Conservation (phyloP, 1,284 basidiomycete genomes). For the Anthracocystis panici-leucophaei region DNA sequence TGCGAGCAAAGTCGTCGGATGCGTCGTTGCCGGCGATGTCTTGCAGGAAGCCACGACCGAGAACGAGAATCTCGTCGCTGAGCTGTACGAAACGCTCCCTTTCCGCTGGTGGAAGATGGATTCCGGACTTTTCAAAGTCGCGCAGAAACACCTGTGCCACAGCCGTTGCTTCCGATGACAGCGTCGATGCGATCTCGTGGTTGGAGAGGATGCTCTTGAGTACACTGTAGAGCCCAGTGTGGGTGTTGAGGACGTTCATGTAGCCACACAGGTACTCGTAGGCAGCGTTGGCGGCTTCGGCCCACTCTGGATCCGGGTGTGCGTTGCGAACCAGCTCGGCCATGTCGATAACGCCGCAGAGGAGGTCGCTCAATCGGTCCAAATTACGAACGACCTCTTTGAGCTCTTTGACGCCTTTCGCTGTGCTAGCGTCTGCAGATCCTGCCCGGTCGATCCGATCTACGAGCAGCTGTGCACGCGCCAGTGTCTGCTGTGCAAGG, state of each 20-base stretch:
- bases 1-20: slow-evolving; percentile 45
- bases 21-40: slow-evolving; percentile 51
- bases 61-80: slow-evolving; percentile 89
- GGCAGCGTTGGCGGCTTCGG: slow-evolving; percentile 83
- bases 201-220: slow-evolving; percentile 70
- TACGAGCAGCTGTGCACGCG: slow-evolving; percentile 66
- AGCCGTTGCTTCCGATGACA: slow-evolving; percentile 69
- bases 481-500: slow-evolving; percentile 60
- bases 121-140: slow-evolving; percentile 97
- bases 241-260: slow-evolving; percentile 97
- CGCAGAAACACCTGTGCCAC: slow-evolving; percentile 93
- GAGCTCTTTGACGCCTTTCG: slow-evolving; percentile 48
- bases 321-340: slow-evolving; percentile 93
- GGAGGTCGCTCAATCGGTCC: slow-evolving; percentile 91
- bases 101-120: slow-evolving; percentile 83
- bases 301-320: slow-evolving; percentile 87
- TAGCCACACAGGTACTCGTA: slow-evolving; percentile 94
- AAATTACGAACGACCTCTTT: slow-evolving; percentile 71
- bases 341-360: slow-evolving; percentile 96
- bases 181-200: slow-evolving; percentile 59
- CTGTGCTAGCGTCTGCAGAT: slow-evolving; percentile 17
- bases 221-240: slow-evolving; percentile 82
- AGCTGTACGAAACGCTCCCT: slow-evolving; percentile 86
- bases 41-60: slow-evolving; percentile 86
- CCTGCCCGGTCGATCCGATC: slow-evolving; percentile 60